Evolutionary conservation across 2,329 filamentous ascomycete species (phyloP), one percentile per base, ranked within the genome.

Genomic region (Trichoderma asperellum): DNA sequence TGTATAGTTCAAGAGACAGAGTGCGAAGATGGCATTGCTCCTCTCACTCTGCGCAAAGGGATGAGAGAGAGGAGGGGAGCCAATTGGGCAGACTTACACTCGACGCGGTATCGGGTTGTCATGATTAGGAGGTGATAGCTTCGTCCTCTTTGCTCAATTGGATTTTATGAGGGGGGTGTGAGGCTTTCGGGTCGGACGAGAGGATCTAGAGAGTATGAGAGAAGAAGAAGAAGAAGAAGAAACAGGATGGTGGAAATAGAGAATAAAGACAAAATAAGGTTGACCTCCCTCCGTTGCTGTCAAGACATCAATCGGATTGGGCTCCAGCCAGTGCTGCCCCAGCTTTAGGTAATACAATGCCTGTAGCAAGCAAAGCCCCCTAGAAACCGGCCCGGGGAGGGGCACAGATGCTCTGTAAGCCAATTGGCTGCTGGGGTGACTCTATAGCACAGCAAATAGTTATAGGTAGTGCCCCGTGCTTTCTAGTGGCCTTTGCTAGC

Each of bases 41-140:
- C 14, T 59, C 53, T 21, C 32, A 4, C n/a, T 53, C 10, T 27
- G 32, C 37, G 40, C 14, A 52, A 27, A 29, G 27, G 21, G 43
- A 3, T 5, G 49, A 21, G n/a, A 27, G 5, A 55, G 37, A 37
- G 32, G 43, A 34, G 57, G 29, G 69, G 65, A 12, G 14, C 8
- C 57, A 43, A 27, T 59, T 34, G 53, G 57, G 40, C 59, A 62
- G 27, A 82, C 89, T 82, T 80, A 92, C 91, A 94, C 82, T 94
- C 91, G 72, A 94, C 91, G 71, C 88, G 85, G 76, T 90, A 91
- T 72, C 88, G 83, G 37, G 87, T 87, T 49, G 87, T 89, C 87
- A 90, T 90, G 4, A 49, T 34, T 60, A 1, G 14, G 1, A 5
- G 40, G n/a, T 5, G 52, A 10, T 24, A 43, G 16, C 34, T 24